phyloP scores from a whole-genome alignment of 805 yeast species.

The Candida silvatica region DNA sequence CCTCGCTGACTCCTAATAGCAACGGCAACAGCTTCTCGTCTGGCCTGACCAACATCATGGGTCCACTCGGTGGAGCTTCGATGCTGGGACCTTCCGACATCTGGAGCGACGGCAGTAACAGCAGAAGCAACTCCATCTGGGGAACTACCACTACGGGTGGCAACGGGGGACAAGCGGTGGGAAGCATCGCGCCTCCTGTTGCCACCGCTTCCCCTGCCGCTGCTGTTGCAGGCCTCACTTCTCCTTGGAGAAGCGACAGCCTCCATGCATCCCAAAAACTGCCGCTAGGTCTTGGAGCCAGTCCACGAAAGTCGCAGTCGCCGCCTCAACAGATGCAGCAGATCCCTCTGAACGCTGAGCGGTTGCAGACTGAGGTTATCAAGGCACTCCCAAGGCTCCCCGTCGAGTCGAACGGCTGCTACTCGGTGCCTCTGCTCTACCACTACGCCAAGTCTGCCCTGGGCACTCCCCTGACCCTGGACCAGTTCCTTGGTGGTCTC shows the following conservation, averaged over 20 bases:
- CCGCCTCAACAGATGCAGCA: too few species aligned
- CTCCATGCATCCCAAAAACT: too few species aligned
- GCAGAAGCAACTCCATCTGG: slow-evolving; percentile 1
- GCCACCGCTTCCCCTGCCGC: neutral
- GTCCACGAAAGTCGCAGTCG: neutral
- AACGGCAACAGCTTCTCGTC: neutral
- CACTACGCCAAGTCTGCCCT: slow-evolving; percentile 27
- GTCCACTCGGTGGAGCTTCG: too few species aligned
- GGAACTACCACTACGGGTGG: neutral
- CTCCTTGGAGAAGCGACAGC: too few species aligned
- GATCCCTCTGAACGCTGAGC: too few species aligned
- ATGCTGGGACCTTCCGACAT: too few species aligned
- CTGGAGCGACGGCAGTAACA: neutral
- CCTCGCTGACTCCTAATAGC: too few species aligned
- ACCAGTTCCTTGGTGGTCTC: slow-evolving; percentile 21
- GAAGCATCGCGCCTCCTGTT: too few species aligned
- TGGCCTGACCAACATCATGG: too few species aligned
- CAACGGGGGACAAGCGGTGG: neutral
- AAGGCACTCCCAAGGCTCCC: slow-evolving; percentile 31
- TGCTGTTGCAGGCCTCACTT: neutral
- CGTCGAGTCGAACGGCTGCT: slow-evolving; percentile 14
- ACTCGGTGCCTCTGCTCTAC: slow-evolving; percentile 16
- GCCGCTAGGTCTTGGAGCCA: too few species aligned
- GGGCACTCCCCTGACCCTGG: slow-evolving; percentile 20
- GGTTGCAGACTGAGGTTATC: slow-evolving; percentile 33